Conservation (phyloP, 2,329 filamentous ascomycete genomes). For the Fusarium torreyae region DNA sequence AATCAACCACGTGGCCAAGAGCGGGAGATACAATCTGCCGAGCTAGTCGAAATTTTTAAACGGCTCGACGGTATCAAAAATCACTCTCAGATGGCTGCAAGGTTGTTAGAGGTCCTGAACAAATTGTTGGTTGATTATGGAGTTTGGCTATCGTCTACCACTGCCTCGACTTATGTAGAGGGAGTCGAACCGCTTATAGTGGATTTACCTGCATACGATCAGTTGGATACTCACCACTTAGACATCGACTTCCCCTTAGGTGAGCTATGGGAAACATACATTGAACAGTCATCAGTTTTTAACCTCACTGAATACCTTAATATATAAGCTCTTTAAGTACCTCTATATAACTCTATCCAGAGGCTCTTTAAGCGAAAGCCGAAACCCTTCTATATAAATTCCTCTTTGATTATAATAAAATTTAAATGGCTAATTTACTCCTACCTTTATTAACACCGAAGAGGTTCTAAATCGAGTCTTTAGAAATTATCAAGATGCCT, state of each 20-base stretch:
- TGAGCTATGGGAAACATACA: slow-evolving; percentile 7
- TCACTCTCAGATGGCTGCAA: slow-evolving; percentile 4
- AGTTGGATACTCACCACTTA: background rate
- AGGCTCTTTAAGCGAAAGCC: too few relatives aligned
- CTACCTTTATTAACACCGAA: too few relatives aligned
- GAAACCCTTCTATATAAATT: too few relatives aligned
- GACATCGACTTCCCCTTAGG: background rate
- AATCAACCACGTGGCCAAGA: background rate
- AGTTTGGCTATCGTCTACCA: background rate
- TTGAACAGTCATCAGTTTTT: background rate
- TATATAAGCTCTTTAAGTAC: too few relatives aligned
- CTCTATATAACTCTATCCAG: too few relatives aligned
- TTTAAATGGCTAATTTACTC: too few relatives aligned
- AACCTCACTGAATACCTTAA: background rate
- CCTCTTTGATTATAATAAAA: too few relatives aligned
- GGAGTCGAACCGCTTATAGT: background rate
- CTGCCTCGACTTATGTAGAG: background rate
- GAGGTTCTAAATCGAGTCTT: too few relatives aligned
- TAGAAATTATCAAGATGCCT: too few relatives aligned
- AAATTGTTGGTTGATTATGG: background rate
- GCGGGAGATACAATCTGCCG: background rate
- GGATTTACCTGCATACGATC: background rate
- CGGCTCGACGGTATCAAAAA: background rate
- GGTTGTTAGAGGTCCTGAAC: background rate
- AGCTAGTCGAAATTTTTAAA: background rate